Conservation (phyloP, 164 flowering plant genomes). For the Litsea cubeba region DNA sequence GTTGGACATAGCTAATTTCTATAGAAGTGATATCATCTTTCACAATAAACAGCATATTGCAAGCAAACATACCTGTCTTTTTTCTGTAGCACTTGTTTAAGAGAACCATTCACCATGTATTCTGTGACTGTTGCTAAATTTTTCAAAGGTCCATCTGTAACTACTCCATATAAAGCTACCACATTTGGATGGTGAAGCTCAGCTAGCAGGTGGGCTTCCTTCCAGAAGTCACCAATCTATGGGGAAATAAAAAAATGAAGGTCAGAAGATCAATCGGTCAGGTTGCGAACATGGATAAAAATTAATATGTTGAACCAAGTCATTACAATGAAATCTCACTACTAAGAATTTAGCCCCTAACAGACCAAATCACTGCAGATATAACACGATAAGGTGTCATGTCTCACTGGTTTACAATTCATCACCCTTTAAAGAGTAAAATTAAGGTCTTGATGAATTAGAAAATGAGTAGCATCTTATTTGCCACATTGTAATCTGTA, state of each 20-base stretch:
- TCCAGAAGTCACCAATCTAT: slow-evolving; percentile 43
- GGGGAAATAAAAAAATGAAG: not conserved
- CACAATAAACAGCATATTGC: not conserved
- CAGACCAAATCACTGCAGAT: too few relatives aligned
- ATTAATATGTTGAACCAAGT: too few relatives aligned
- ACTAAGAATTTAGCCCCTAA: too few relatives aligned
- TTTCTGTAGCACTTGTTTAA: slow-evolving; percentile 34
- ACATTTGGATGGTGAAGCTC: slow-evolving; percentile 50
- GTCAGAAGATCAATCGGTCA: not conserved
- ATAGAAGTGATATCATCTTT: not conserved
- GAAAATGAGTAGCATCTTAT: too few relatives aligned
- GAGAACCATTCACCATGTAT: slow-evolving; percentile 55
- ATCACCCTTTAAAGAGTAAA: too few relatives aligned
- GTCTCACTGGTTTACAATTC: too few relatives aligned
- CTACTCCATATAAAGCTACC: slow-evolving; percentile 49
- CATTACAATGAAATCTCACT: too few relatives aligned
- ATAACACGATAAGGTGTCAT: too few relatives aligned
- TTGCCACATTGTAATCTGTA: too few relatives aligned
- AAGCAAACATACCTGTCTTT: slow-evolving; percentile 36
- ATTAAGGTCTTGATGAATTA: too few relatives aligned
- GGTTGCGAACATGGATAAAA: not conserved
- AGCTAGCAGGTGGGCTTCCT: slow-evolving; percentile 38
- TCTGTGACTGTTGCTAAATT: slow-evolving; percentile 44
- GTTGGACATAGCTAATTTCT: not conserved
- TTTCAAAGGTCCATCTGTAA: slow-evolving; percentile 35